Conservation (phyloP, 768 basidiomycete species). For the Lactarius deliciosus region DNA sequence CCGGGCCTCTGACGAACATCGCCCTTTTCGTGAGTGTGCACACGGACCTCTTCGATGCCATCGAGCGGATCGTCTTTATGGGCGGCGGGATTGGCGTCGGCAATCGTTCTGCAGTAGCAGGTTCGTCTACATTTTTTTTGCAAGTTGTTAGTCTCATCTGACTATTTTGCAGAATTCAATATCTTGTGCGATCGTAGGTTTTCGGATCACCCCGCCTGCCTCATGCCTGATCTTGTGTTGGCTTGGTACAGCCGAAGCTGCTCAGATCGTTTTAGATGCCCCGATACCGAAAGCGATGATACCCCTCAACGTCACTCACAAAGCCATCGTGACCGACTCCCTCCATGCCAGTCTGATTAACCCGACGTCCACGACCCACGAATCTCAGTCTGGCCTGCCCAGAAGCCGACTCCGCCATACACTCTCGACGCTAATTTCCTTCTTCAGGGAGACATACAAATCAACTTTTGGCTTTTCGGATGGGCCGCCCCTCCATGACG, state of each 20-base stretch:
- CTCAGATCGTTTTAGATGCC: slow-evolving; percentile 74
- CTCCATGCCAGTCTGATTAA: slow-evolving; percentile 55
- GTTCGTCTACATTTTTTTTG: slow-evolving; percentile 37
- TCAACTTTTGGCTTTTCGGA: slow-evolving; percentile 77
- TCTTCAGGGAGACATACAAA: slow-evolving; percentile 72
- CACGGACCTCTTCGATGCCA: slow-evolving; percentile 50
- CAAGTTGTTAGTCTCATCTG: background rate
- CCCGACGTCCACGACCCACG: slow-evolving; percentile 29
- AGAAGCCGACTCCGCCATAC: slow-evolving; percentile 60
- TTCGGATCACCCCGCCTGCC: too few species aligned
- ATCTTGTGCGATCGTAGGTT: slow-evolving; percentile 79
- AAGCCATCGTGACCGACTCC: slow-evolving; percentile 64
- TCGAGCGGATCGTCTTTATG: slow-evolving; percentile 83
- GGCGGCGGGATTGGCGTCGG: slow-evolving; percentile 87
- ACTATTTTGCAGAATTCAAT: slow-evolving; percentile 61
- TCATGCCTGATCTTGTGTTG: background rate
- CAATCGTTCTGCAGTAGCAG: slow-evolving; percentile 75
- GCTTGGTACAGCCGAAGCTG: slow-evolving; percentile 66
- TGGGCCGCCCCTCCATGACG: slow-evolving; percentile 87
- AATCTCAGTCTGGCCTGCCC: slow-evolving; percentile 31
- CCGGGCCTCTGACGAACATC: slow-evolving; percentile 84
- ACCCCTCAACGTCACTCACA: slow-evolving; percentile 87
- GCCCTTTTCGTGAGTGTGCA: slow-evolving; percentile 42
- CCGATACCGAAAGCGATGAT: slow-evolving; percentile 74
- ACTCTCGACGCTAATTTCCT: slow-evolving; percentile 70